A percentile compares a stretch with the other conserved stretches of the same genome.
These are phyloP conservation scores for Tylopilus plumbeoviolaceoides DNA, from an alignment of 768 basidiomycete species.

Conservation along the genomic window DNA sequence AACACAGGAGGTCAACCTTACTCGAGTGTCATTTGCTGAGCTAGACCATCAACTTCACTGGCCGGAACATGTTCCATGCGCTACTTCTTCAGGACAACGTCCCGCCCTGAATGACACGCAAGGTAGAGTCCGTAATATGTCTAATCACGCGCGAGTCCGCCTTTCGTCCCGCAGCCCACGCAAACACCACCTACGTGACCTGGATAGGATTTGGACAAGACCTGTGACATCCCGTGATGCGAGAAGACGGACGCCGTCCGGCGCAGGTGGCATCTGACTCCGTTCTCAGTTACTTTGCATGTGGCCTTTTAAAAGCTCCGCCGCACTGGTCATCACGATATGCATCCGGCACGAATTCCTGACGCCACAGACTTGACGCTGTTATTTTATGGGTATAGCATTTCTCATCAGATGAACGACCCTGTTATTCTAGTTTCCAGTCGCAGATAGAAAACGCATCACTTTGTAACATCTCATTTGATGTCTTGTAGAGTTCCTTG, in stretches of 20 bases:
- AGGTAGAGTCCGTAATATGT: conserved; percentile 11
- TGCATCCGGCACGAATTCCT: neutral
- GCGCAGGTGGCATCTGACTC: conserved; percentile 29
- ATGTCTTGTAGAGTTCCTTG: conserved; percentile 3
- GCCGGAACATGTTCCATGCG: conserved; percentile 5
- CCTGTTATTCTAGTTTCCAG: conserved; percentile 9
- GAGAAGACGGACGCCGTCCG: conserved; percentile 31
- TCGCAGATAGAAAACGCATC: neutral
- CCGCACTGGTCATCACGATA: conserved; percentile 5
- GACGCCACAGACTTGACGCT: conserved; percentile 1
- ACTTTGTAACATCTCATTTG: conserved; percentile 8
- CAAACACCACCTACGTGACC: conserved; percentile 16
- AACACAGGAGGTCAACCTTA: conserved; percentile 6
- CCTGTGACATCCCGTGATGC: conserved; percentile 23
- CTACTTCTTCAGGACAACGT: conserved; percentile 1
- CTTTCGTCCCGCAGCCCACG: conserved; percentile 19
- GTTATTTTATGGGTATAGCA: conserved; percentile 5
- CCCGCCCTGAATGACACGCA: neutral
- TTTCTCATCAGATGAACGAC: conserved; percentile 12
- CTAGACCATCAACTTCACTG: conserved; percentile 4
- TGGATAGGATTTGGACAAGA: conserved; percentile 22
- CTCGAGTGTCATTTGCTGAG: conserved; percentile 2
- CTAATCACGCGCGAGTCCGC: conserved; percentile 9
- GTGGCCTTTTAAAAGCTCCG: conserved; percentile 4
- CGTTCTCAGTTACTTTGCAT: conserved; percentile 5